These are phyloP conservation scores for Bacterosira constricta DNA, from an alignment of 108 stramenopile species.

Conservation along the genomic window DNA sequence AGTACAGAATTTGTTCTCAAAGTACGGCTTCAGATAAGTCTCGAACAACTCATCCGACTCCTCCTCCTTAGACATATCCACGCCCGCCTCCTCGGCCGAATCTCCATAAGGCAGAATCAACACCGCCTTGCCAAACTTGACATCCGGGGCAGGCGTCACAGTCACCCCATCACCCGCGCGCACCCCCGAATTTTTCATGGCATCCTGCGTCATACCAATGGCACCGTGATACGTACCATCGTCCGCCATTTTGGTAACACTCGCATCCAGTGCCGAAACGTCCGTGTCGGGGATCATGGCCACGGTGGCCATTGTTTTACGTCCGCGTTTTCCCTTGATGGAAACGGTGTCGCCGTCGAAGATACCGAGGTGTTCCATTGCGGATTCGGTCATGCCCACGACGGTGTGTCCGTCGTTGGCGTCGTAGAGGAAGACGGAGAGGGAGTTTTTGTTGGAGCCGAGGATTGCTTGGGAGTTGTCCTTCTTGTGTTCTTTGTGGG, in stretches of 20 bases:
- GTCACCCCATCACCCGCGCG: conserved; percentile 82
- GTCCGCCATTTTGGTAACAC: conserved; percentile 27
- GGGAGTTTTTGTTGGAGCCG: conserved; percentile 59
- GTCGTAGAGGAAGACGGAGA: conserved; percentile 74
- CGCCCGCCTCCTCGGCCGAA: conserved; percentile 63
- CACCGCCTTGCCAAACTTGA: conserved; percentile 89
- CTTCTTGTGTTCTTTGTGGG: conserved; percentile 5
- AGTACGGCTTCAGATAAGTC: conserved; percentile 88
- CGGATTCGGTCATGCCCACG: conserved; percentile 73
- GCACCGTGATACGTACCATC: conserved; percentile 28
- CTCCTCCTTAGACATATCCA: conserved; percentile 43
- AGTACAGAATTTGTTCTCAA: conserved; percentile 83
- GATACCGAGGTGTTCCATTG: conserved; percentile 79
- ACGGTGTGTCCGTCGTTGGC: conserved; percentile 81
- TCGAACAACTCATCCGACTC: conserved; percentile 69
- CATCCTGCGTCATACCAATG: conserved; percentile 78
- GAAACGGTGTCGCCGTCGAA: conserved; percentile 89
- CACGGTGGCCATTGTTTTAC: conserved; percentile 79
- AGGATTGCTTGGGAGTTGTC: conserved; percentile 78
- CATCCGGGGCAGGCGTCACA: conserved; percentile 75
- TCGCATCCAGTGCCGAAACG: conserved; percentile 54
- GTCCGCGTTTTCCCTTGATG: conserved; percentile 86
- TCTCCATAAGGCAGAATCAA: conserved; percentile 77
- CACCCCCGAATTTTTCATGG: conserved; percentile 89
- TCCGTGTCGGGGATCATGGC: conserved; percentile 70